A percentile compares a stretch with the other conserved stretches of the same genome.
phyloP scores from a whole-genome alignment of 768 basidiomycete species.

The Psilocybe sp. region DNA sequence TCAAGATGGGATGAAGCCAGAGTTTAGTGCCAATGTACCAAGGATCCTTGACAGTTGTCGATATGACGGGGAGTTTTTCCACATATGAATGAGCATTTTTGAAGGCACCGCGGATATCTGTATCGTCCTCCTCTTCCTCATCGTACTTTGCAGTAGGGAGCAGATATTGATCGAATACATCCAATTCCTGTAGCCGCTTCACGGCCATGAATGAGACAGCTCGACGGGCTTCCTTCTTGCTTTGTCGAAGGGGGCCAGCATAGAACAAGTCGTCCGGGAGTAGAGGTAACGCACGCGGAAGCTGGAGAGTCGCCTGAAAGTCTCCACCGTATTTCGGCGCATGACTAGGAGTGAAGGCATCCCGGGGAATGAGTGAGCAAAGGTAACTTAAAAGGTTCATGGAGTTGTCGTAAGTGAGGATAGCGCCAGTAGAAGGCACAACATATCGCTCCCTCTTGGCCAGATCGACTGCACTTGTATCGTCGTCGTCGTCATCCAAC shows the following conservation, averaged over 20 bases:
- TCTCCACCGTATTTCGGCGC: slow-evolving; percentile 62
- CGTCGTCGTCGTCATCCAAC: slow-evolving; percentile 41
- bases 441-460: slow-evolving; percentile 70
- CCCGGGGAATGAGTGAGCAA: slow-evolving; percentile 75
- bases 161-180: slow-evolving; percentile 81
- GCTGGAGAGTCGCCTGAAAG: slow-evolving; percentile 52
- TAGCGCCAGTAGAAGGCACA: slow-evolving; percentile 69
- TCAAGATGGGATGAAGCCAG: slow-evolving; percentile 61
- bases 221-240: slow-evolving; percentile 82
- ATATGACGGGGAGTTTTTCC: slow-evolving; percentile 50
- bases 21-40: slow-evolving; percentile 56
- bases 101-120: slow-evolving; percentile 29
- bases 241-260: slow-evolving; percentile 54
- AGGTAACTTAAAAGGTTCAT: slow-evolving; percentile 69
- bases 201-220: slow-evolving; percentile 81
- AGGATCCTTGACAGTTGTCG: slow-evolving; percentile 62
- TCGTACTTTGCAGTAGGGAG: slow-evolving; percentile 61
- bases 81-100: slow-evolving; percentile 34
- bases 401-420: slow-evolving; percentile 76
- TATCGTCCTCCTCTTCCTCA: slow-evolving; percentile 42
- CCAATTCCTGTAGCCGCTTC: slow-evolving; percentile 60
- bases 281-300: slow-evolving; percentile 69
- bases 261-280: slow-evolving; percentile 51
- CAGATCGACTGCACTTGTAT: slow-evolving; percentile 51
- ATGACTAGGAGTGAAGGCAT: slow-evolving; percentile 60